Evolutionary conservation across 148 eudicot species (phyloP), one percentile per base, ranked within the genome.

Genomic region (Diospyros lotus): DNA sequence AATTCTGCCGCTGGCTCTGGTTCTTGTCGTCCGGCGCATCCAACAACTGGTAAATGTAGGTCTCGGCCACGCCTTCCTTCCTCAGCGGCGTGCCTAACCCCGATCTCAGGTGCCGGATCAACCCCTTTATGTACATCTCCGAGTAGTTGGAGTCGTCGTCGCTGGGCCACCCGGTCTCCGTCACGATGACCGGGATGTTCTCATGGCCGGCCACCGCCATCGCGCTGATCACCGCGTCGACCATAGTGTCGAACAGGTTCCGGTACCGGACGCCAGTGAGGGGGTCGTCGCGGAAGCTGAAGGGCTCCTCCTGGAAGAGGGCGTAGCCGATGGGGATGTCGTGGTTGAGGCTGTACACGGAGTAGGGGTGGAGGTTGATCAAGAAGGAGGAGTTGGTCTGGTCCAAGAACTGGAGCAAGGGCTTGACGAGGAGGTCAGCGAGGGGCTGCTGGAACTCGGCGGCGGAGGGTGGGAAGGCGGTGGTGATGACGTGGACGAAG

Each of bases 161-260:
- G 76, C 84, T 75, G 1, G 97, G 97, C 98, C 98, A 94, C 10
- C 98, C 98, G 0, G 93, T 89, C 72, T 86, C 93, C 0, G 91
- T 75, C 67, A 94, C 97, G 0, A 92, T 71, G 9, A 94, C 74
- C 6, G 98, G 98, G 43, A 94, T 87, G 45, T 84, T 85, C 82
- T 86, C 91, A 63, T 94, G 93, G 0, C 98, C 98, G 0, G 87
- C 78, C 1, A 85, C 89, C 0, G 93, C 87, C 84, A 94, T 86
- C 2, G 95, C 90, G 0, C 86, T 78, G 1, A 94, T 44, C 3
- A 94, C 81, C 0, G 91, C 82, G 52, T 94, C 97, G 0, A 94
- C 85, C 98, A 94, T 90, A 66, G 70, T 80, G 64, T 94, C 98
- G 69, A 86, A 94, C 15, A 94, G 67, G 76, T 94, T 94, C 44